These are phyloP conservation scores for Akanthomyces lecanii DNA, from an alignment of 2,329 filamentous ascomycete genomes.

Conservation along the genomic window DNA sequence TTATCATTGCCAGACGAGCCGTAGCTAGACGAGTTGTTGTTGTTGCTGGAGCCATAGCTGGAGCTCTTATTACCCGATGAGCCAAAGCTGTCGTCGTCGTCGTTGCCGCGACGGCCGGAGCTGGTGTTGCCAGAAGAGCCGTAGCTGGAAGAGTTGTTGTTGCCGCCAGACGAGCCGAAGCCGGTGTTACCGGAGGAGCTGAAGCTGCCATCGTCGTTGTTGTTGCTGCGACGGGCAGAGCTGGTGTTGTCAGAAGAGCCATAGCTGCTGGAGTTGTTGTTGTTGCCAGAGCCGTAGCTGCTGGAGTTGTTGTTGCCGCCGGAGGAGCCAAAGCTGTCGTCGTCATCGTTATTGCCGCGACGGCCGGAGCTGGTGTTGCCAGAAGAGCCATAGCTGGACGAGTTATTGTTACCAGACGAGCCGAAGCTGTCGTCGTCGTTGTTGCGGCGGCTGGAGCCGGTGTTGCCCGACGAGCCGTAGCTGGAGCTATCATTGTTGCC, in stretches of 20 bases:
- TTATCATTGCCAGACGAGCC: neutral
- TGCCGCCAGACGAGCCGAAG: constrained; percentile 19
- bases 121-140: constrained; percentile 24
- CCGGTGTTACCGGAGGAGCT: constrained; percentile 21
- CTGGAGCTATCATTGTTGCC: constrained; percentile 17
- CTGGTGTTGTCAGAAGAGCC: constrained; percentile 24
- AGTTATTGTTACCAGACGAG: constrained; percentile 11
- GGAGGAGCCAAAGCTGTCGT: constrained; percentile 20
- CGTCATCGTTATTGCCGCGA: constrained; percentile 2
- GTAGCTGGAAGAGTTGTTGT: constrained; percentile 21
- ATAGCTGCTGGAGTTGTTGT: constrained; percentile 21
- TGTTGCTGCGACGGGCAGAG: constrained; percentile 18
- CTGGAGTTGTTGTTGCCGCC: constrained; percentile 4
- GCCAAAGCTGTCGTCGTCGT: constrained; percentile 21
- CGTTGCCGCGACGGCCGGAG: constrained; percentile 18
- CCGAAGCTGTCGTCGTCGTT: constrained; percentile 6
- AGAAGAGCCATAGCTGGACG: constrained; percentile 22
- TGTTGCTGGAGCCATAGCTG: constrained; percentile 21
- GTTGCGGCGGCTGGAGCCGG: no score
- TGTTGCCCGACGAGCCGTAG: constrained; percentile 16
- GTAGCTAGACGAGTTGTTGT: neutral
- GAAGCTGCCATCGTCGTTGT: constrained; percentile 19
- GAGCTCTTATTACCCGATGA: constrained; percentile 21
- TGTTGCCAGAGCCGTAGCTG: neutral
- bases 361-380: constrained; percentile 27